Conservation (phyloP, 164 flowering plant species). For the Macadamia integrifolia region DNA sequence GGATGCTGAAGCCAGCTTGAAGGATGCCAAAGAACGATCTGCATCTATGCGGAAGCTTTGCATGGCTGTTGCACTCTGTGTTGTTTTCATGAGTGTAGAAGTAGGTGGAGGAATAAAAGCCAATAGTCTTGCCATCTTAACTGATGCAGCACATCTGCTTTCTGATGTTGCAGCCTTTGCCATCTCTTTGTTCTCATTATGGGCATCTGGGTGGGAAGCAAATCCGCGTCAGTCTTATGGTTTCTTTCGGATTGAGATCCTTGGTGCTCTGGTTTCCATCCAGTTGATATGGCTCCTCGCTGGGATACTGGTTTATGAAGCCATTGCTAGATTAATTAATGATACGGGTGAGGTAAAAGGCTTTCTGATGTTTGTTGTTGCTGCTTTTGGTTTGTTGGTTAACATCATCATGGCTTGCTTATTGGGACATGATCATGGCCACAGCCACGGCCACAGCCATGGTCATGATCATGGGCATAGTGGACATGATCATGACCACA, state of each 20-base stretch:
- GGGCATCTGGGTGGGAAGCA: conserved; percentile 1
- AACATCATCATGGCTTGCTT: not conserved
- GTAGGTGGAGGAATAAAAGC: conserved; percentile 4
- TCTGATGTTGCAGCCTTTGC: conserved; percentile 1
- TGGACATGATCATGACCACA: not conserved
- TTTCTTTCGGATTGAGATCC: not conserved
- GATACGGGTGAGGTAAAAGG: not conserved
- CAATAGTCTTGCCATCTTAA: not conserved
- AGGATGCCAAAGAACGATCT: not conserved
- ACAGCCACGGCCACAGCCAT: not conserved
- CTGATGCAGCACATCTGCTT: conserved; percentile 1
- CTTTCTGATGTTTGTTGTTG: not conserved
- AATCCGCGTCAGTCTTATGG: not conserved
- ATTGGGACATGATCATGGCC: not conserved
- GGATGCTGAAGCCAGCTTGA: not conserved
- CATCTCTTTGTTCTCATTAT: not conserved
- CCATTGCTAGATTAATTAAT: not conserved
- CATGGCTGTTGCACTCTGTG: conserved; percentile 1
- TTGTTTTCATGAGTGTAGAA: conserved; percentile 1
- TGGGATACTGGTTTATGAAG: not conserved
- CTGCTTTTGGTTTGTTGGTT: not conserved
- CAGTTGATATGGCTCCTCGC: not conserved
- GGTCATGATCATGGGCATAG: too few relatives aligned
- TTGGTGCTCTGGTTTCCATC: not conserved
- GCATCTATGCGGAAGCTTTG: not conserved